A percentile compares a stretch with the other conserved stretches of the same genome.
phyloP scores from a whole-genome alignment of 2,329 filamentous ascomycete species.

The Sphaerulina populicola region DNA sequence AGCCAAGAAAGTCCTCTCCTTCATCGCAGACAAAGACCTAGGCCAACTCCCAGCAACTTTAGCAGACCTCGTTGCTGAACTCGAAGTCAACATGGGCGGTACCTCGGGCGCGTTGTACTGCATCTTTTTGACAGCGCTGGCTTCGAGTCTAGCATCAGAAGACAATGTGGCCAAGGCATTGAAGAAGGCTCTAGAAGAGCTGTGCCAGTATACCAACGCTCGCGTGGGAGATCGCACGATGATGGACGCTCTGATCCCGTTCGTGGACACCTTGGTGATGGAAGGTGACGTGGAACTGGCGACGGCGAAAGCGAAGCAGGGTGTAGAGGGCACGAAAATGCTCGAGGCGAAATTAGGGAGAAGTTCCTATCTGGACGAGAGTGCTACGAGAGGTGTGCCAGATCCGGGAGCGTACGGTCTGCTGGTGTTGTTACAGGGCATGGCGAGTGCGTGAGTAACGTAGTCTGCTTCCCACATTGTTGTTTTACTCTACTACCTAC shows the following conservation, averaged over 20 bases:
- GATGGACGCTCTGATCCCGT: constrained; percentile 34
- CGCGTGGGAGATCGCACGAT: constrained; percentile 32
- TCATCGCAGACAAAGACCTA: constrained; percentile 29
- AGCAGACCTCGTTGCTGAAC: constrained; percentile 27
- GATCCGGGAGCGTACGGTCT: constrained; percentile 34
- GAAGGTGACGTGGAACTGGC: constrained; percentile 23
- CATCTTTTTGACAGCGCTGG: constrained; percentile 32
- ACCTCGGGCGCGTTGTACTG: constrained; percentile 33
- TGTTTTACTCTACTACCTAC: background rate
- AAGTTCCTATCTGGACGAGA: constrained; percentile 33
- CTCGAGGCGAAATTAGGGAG: constrained; percentile 32
- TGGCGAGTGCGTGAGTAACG: constrained; percentile 15
- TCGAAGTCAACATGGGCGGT: constrained; percentile 34
- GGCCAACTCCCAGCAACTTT: constrained; percentile 24
- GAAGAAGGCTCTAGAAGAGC: constrained; percentile 24
- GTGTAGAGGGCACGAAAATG: constrained; percentile 32
- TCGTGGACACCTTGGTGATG: constrained; percentile 24
- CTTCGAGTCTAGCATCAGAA: constrained; percentile 23
- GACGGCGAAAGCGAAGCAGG: constrained; percentile 23
- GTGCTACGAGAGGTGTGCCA: constrained; percentile 31
- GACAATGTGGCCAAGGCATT: constrained; percentile 22
- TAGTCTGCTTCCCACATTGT: background rate
- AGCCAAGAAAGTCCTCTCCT: constrained; percentile 31
- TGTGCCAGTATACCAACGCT: constrained; percentile 32
- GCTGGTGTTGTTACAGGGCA: constrained; percentile 31